A percentile compares a stretch with the other conserved stretches of the same genome.
These are phyloP conservation scores for Pochonia chlamydosporia DNA, from an alignment of 2,329 filamentous ascomycete species.

Conservation along the genomic window DNA sequence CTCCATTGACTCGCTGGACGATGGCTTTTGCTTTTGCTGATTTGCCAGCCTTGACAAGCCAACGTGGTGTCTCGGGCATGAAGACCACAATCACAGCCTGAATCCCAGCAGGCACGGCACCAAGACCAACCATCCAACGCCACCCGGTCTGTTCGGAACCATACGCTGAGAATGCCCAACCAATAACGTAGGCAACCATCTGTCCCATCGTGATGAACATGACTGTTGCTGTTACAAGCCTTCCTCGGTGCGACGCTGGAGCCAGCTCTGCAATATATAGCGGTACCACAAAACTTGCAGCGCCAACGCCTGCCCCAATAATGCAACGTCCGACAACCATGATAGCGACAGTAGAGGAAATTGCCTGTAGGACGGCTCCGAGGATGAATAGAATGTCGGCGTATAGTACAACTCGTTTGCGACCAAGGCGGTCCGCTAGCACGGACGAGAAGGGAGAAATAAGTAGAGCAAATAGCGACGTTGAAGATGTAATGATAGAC, in stretches of 20 bases:
- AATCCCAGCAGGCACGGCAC: conserved; percentile 66
- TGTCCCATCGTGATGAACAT: conserved; percentile 85
- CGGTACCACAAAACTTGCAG: conserved; percentile 76
- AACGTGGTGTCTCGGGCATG: conserved; percentile 86
- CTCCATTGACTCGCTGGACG: conserved; percentile 58
- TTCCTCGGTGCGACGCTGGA: conserved; percentile 68
- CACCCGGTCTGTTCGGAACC: conserved; percentile 56
- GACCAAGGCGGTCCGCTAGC: conserved; percentile 56
- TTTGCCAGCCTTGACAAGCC: conserved; percentile 67
- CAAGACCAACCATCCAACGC: conserved; percentile 89
- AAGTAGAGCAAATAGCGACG: conserved; percentile 59
- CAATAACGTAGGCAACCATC: conserved; percentile 79
- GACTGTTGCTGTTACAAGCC: conserved; percentile 74
- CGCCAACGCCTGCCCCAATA: conserved; percentile 68
- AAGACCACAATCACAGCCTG: conserved; percentile 63
- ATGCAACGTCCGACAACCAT: conserved; percentile 66
- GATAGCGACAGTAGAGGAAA: conserved; percentile 46
- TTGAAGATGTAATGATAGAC: conserved; percentile 65
- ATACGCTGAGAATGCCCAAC: conserved; percentile 64
- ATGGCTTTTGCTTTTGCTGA: conserved; percentile 58
- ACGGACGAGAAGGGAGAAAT: conserved; percentile 59
- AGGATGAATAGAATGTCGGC: conserved; percentile 62
- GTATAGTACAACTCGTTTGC: conserved; percentile 56
- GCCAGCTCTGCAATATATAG: conserved; percentile 85
- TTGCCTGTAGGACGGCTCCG: conserved; percentile 62